Evolutionary conservation across 2,329 filamentous ascomycete species (phyloP).

Genomic region (Aspergillus pseudotamarii): DNA sequence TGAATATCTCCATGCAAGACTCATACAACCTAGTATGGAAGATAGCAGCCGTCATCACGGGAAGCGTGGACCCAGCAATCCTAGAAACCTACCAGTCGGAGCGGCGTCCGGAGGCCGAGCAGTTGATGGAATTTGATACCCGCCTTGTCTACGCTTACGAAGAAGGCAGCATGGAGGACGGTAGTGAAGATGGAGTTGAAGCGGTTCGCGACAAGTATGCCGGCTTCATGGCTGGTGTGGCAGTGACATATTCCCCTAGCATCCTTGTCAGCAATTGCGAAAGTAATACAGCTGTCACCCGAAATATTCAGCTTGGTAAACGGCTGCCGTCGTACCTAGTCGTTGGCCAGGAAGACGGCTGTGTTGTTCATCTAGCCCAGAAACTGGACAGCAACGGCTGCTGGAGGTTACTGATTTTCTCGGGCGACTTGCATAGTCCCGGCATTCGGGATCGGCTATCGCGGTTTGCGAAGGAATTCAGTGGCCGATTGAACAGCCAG

Average conservation of each 20-base stretch:
- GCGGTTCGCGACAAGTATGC: no score
- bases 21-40: no score
- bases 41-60: no score
- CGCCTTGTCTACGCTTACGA: no score
- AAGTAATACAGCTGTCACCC: not conserved
- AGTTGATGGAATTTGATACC: no score
- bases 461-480: constrained; percentile 9
- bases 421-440: constrained; percentile 17
- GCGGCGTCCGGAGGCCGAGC: no score
- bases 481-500: not conserved
- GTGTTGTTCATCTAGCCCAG: constrained; percentile 9
- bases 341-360: constrained; percentile 15
- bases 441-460: constrained; percentile 1
- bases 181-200: no score
- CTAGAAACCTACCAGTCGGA: no score
- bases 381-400: constrained; percentile 18
- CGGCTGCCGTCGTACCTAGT: constrained; percentile 16
- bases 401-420: constrained; percentile 25
- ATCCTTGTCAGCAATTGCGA: not conserved
- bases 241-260: not conserved
- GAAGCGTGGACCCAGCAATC: no score
- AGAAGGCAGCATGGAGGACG: no score
- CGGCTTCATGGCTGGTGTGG: no score
- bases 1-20: no score
- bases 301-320: constrained; percentile 18